These are phyloP conservation scores for Saturnispora diversa DNA, from an alignment of 805 yeast species.

Conservation along the genomic window DNA sequence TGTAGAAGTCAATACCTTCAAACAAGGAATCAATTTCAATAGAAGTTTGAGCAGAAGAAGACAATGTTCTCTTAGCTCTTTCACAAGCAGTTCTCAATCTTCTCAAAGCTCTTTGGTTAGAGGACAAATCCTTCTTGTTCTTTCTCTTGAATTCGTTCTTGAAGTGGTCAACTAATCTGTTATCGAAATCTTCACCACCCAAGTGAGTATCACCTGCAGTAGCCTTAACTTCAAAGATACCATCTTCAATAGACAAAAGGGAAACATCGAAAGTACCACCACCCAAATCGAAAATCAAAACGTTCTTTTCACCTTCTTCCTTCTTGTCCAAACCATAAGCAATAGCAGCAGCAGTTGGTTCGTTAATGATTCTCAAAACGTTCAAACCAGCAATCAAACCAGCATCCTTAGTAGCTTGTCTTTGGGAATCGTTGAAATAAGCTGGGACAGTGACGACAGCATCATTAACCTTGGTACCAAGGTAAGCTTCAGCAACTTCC, in stretches of 20 bases:
- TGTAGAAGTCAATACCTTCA: slow-evolving; percentile 95
- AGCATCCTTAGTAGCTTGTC: slow-evolving; percentile 78
- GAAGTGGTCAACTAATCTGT: slow-evolving; percentile 77
- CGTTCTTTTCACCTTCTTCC: slow-evolving; percentile 39
- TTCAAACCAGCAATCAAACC: slow-evolving; percentile 71
- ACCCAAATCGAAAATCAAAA: slow-evolving; percentile 67
- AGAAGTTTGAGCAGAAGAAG: slow-evolving; percentile 92
- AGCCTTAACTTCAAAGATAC: slow-evolving; percentile 74
- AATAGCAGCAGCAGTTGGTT: slow-evolving; percentile 81
- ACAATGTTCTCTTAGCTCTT: slow-evolving; percentile 97
- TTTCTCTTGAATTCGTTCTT: slow-evolving; percentile 95
- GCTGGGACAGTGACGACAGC: slow-evolving; percentile 86
- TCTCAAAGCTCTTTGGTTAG: slow-evolving; percentile 95
- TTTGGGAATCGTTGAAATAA: slow-evolving; percentile 72
- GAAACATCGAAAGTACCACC: slow-evolving; percentile 85
- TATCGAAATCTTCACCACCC: slow-evolving; percentile 84
- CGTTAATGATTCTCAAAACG: slow-evolving; percentile 68
- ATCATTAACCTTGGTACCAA: slow-evolving; percentile 46
- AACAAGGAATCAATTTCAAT: slow-evolving; percentile 89
- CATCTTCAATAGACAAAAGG: slow-evolving; percentile 67
- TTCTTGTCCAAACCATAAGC: slow-evolving; percentile 67
- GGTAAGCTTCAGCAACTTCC: slow-evolving; percentile 52
- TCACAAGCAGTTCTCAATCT: slow-evolving; percentile 98
- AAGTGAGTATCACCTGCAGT: slow-evolving; percentile 81
- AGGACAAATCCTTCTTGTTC: slow-evolving; percentile 87